Percentiles rank a stretch among this genome's conserved stretches.
phyloP scores from a whole-genome alignment of 257 asterid species.

The Lavandula angustifolia region DNA sequence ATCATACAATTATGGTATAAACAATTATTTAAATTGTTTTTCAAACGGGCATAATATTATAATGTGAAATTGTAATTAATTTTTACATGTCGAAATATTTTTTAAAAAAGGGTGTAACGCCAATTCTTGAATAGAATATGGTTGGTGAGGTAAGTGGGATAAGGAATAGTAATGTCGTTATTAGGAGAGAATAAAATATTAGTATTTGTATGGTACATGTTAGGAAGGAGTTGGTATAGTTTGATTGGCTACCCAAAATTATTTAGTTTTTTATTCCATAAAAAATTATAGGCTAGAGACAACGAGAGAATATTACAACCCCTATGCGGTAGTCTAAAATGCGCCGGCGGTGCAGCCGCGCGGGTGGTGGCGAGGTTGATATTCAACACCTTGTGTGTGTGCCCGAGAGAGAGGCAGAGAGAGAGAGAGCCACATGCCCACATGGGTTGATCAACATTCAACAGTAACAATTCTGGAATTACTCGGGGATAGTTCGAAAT shows the following conservation, averaged over 20 bases:
- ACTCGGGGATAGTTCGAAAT: background rate
- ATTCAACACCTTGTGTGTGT: slow-evolving; percentile 32
- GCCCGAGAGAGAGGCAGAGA: background rate
- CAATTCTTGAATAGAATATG: slow-evolving; percentile 21
- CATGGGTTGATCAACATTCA: slow-evolving; percentile 36
- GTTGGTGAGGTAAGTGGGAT: slow-evolving; percentile 32
- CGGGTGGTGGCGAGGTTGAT: slow-evolving; percentile 20
- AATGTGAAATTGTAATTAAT: too few relatives aligned
- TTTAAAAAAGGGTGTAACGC: background rate
- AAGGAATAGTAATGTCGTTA: slow-evolving; percentile 21
- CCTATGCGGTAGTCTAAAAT: slow-evolving; percentile 35
- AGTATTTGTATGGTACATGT: background rate
- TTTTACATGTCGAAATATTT: background rate
- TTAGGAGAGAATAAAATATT: background rate
- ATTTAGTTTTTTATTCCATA: background rate
- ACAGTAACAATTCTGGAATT: slow-evolving; percentile 18
- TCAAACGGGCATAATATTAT: too few relatives aligned
- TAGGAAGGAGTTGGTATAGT: slow-evolving; percentile 31
- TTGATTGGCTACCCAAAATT: slow-evolving; percentile 36
- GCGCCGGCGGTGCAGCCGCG: slow-evolving; percentile 37
- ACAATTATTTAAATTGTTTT: too few relatives aligned
- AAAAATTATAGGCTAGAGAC: slow-evolving; percentile 21
- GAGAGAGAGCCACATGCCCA: slow-evolving; percentile 33
- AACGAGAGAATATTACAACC: slow-evolving; percentile 37
- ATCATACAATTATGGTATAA: too few relatives aligned